Percentiles rank a stretch among this genome's conserved stretches.
These are phyloP conservation scores for Colletotrichum eleusines DNA, from an alignment of 2,329 filamentous ascomycete genomes.

Conservation along the genomic window DNA sequence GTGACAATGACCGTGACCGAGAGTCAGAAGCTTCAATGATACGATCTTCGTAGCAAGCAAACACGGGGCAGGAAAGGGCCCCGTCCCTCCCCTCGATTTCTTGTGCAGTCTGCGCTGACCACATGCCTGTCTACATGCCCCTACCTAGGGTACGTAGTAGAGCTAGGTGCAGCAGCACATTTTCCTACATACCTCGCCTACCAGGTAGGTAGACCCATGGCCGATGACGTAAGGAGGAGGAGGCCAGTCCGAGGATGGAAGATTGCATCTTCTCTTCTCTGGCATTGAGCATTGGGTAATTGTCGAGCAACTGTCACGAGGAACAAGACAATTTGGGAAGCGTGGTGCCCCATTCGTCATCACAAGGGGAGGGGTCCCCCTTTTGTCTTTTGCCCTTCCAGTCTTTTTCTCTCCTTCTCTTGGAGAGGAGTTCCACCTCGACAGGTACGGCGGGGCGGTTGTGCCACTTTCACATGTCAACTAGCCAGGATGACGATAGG, in stretches of 20 bases:
- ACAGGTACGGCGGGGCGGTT: slow-evolving; percentile 22
- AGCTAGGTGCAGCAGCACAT: not conserved
- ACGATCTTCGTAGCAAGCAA: not conserved
- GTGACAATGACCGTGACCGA: too few relatives aligned
- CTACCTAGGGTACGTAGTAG: too few relatives aligned
- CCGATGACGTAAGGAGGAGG: not conserved
- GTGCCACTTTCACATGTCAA: slow-evolving; percentile 40
- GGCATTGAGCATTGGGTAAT: slow-evolving; percentile 11
- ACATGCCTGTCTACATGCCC: slow-evolving; percentile 2
- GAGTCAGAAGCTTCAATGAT: not conserved
- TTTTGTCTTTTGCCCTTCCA: not conserved
- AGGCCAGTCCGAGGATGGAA: not conserved
- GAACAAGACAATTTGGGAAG: not conserved
- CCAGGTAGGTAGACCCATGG: too few relatives aligned
- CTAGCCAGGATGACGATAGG: slow-evolving; percentile 29
- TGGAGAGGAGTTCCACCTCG: slow-evolving; percentile 3
- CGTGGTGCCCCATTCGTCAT: not conserved
- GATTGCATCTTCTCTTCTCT: not conserved
- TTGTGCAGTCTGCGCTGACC: not conserved
- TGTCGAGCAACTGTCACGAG: slow-evolving; percentile 15
- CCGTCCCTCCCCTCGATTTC: not conserved
- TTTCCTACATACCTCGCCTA: not conserved
- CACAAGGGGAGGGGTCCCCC: not conserved
- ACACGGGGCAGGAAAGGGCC: slow-evolving; percentile 1
- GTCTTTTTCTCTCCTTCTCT: slow-evolving; percentile 4